These are phyloP conservation scores for Phlyctochytrium bullatum DNA, from an alignment of 192 early-diverging fungal species.

Conservation along the genomic window DNA sequence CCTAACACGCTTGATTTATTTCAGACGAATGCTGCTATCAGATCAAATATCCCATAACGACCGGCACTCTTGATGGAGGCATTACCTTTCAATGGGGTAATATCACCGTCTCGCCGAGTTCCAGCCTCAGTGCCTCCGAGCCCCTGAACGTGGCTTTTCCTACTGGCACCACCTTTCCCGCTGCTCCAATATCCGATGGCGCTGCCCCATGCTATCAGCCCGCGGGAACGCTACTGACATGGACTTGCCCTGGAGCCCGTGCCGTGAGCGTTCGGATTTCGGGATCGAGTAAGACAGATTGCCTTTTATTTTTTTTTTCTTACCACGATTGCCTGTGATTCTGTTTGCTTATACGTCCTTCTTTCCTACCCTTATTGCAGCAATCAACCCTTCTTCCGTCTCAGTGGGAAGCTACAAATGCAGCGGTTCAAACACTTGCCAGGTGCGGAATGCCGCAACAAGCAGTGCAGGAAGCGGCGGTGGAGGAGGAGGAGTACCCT, in stretches of 20 bases:
- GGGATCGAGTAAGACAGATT: background rate
- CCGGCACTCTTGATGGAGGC: background rate
- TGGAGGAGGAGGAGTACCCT: background rate
- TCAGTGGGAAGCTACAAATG: background rate
- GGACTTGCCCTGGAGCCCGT: background rate
- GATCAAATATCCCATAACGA: background rate
- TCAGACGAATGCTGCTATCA: slow-evolving; percentile 1
- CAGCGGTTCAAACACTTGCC: background rate
- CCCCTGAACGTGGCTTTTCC: background rate
- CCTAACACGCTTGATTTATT: no score
- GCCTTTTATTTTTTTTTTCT: background rate
- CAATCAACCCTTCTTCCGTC: background rate
- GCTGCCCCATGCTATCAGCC: background rate
- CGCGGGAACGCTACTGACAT: no score
- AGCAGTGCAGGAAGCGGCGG: background rate
- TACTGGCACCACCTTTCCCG: background rate
- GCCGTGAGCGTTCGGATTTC: background rate
- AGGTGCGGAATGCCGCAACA: background rate
- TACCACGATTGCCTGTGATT: no score
- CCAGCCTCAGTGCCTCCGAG: background rate
- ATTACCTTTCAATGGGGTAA: background rate
- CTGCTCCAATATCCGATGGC: background rate
- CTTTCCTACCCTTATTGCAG: background rate
- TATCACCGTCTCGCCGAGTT: background rate
- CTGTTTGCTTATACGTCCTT: no score